Conservation (phyloP, 768 basidiomycete genomes). For the Hemileccinum impolitum region DNA sequence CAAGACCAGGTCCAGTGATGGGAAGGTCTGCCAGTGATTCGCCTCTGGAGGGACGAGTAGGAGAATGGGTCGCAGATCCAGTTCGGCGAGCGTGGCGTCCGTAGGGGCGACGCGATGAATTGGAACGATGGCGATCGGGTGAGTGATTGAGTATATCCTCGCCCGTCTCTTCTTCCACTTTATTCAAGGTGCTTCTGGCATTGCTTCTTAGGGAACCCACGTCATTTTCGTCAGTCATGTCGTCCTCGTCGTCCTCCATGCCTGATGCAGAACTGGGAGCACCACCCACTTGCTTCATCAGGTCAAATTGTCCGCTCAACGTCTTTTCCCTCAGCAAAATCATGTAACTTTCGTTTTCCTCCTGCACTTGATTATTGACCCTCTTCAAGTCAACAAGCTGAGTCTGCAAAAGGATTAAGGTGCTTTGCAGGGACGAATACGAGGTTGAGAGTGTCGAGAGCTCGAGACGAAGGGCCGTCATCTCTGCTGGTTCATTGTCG, state of each 20-base stretch:
- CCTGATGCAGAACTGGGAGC: slow-evolving; percentile 39
- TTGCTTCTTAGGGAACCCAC: slow-evolving; percentile 55
- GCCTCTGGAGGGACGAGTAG: slow-evolving; percentile 47
- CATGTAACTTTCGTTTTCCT: slow-evolving; percentile 98
- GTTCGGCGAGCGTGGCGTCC: slow-evolving; percentile 50
- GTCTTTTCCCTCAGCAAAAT: slow-evolving; percentile 90
- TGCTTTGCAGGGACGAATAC: slow-evolving; percentile 78
- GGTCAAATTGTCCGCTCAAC: slow-evolving; percentile 81
- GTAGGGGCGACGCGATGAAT: slow-evolving; percentile 39
- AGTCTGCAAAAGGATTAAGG: slow-evolving; percentile 76
- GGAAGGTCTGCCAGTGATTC: slow-evolving; percentile 86
- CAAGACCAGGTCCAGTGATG: slow-evolving; percentile 84
- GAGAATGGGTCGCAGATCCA: slow-evolving; percentile 50
- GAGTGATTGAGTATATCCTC: slow-evolving; percentile 42
- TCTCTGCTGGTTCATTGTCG: slow-evolving; percentile 79
- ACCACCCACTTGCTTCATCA: slow-evolving; percentile 64
- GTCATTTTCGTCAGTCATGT: slow-evolving; percentile 40
- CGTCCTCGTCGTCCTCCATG: slow-evolving; percentile 34
- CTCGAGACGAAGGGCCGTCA: slow-evolving; percentile 79
- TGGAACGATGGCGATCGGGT: slow-evolving; percentile 36
- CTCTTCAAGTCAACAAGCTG: slow-evolving; percentile 86
- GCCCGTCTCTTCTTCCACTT: slow-evolving; percentile 51
- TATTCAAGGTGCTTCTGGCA: slow-evolving; percentile 56
- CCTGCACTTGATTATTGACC: slow-evolving; percentile 83
- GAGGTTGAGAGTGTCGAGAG: slow-evolving; percentile 85